A percentile compares a stretch with the other conserved stretches of the same genome.
phyloP scores from a whole-genome alignment of 805 yeast species.

The Scheffersomyces coipomensis region DNA sequence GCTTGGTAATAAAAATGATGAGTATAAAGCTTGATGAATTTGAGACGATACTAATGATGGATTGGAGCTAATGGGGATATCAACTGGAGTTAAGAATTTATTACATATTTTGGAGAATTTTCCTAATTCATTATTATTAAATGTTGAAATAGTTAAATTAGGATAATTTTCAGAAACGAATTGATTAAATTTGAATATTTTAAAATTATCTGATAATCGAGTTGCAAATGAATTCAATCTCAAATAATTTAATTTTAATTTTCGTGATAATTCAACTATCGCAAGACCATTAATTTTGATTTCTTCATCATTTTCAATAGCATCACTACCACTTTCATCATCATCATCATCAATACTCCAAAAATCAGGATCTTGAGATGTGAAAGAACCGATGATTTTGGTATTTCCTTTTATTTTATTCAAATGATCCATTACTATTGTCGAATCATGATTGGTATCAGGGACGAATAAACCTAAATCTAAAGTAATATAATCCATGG shows the following conservation, averaged over 20 bases:
- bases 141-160: slow-evolving; percentile 7
- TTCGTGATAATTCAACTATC: slow-evolving; percentile 6
- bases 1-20: slow-evolving; percentile 9
- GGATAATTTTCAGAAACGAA: slow-evolving; percentile 3
- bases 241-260: slow-evolving; percentile 4
- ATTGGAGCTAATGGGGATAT: not conserved
- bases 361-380: slow-evolving; percentile 5
- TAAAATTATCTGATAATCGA: slow-evolving; percentile 8
- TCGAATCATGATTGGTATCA: not conserved
- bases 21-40: slow-evolving; percentile 6
- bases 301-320: slow-evolving; percentile 2
- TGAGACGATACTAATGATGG: slow-evolving; percentile 2
- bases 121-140: slow-evolving; percentile 11
- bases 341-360: slow-evolving; percentile 7
- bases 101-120: slow-evolving; percentile 10
- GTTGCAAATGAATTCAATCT: slow-evolving; percentile 7
- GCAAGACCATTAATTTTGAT: not conserved
- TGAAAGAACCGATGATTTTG: slow-evolving; percentile 8
- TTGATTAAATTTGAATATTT: slow-evolving; percentile 5
- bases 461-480: slow-evolving; percentile 4
- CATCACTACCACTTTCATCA: not conserved
- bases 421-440: not conserved
- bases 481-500: slow-evolving; percentile 5
- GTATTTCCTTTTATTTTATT: slow-evolving; percentile 5
- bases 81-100: slow-evolving; percentile 11